Evolutionary conservation across 495 filamentous ascomycete genomes (phyloP).

Genomic region (Haplographium delicatum): DNA sequence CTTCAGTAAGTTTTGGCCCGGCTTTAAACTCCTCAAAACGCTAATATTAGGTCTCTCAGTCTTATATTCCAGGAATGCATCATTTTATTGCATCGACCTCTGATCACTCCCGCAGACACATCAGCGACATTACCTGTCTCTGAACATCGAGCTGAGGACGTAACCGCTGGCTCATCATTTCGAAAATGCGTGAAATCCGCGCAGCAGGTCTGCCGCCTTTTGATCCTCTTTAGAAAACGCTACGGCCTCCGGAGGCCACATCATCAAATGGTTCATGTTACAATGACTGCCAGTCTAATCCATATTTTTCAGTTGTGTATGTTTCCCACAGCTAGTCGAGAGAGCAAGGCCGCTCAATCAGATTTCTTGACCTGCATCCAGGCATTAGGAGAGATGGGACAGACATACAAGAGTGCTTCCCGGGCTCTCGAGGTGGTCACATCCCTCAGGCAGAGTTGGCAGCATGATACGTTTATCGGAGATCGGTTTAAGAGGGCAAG

Average conservation of each 20-base stretch:
- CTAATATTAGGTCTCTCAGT: too few species aligned
- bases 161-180: too few species aligned
- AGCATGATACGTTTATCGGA: too few species aligned
- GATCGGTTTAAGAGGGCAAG: too few species aligned
- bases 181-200: too few species aligned
- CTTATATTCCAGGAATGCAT: constrained; percentile 51
- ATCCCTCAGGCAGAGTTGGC: constrained; percentile 20
- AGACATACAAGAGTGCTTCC: constrained; percentile 16
- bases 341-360: neutral
- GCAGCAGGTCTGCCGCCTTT: constrained; percentile 38
- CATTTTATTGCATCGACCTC: constrained; percentile 46
- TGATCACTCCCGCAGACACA: constrained; percentile 45
- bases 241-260: constrained; percentile 47
- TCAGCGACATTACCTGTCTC: constrained; percentile 41
- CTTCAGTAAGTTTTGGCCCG: too few species aligned
- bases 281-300: constrained; percentile 43
- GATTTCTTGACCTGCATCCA: constrained; percentile 14
- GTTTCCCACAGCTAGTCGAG: too few species aligned
- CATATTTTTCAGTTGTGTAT: too few species aligned
- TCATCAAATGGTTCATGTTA: constrained; percentile 45
- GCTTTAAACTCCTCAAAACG: too few species aligned
- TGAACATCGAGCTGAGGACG: constrained; percentile 33
- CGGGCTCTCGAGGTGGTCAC: constrained; percentile 21
- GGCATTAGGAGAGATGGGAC: constrained; percentile 18
- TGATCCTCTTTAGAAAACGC: constrained; percentile 43